phyloP scores from a whole-genome alignment of 2,329 filamentous ascomycete genomes.

The Curvularia hawaiiensis region DNA sequence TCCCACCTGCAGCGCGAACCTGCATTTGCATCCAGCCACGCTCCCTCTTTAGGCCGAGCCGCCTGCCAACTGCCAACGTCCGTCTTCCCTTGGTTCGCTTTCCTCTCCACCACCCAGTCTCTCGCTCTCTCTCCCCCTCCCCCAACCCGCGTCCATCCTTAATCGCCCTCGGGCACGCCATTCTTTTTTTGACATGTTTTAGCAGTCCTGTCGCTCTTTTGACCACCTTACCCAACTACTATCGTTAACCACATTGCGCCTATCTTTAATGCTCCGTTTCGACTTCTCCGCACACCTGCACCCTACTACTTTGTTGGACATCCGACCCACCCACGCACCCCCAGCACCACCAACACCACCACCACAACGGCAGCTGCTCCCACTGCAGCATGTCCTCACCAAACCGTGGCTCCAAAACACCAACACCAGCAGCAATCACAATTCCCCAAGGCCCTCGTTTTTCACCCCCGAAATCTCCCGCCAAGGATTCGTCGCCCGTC shows the following conservation, averaged over 20 bases:
- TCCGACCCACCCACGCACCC: constrained; percentile 22
- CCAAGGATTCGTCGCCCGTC: constrained; percentile 39
- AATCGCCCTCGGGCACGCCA: constrained; percentile 43
- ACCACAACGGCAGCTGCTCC: not conserved
- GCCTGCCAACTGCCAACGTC: constrained; percentile 26
- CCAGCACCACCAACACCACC: constrained; percentile 7
- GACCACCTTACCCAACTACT: constrained; percentile 27
- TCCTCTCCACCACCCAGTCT: constrained; percentile 17
- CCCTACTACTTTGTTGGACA: constrained; percentile 25
- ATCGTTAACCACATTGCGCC: constrained; percentile 24
- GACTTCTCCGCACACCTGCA: constrained; percentile 29
- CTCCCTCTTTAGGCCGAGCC: constrained; percentile 32
- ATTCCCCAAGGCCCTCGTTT: constrained; percentile 39
- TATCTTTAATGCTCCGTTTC: constrained; percentile 42
- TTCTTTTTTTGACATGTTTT: constrained; percentile 41
- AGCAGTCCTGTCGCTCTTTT: constrained; percentile 43
- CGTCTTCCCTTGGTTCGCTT: constrained; percentile 21
- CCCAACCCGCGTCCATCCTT: constrained; percentile 34
- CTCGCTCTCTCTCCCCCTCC: constrained; percentile 21
- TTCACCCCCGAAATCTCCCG: constrained; percentile 34
- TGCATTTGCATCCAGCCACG: constrained; percentile 32
- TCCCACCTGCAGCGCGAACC: constrained; percentile 37
- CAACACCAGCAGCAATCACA: constrained; percentile 27
- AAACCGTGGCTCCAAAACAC: constrained; percentile 34
- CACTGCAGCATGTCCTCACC: constrained; percentile 41